Evolutionary conservation across 441 rosid species (phyloP).

Genomic region (Brassica balearica): DNA sequence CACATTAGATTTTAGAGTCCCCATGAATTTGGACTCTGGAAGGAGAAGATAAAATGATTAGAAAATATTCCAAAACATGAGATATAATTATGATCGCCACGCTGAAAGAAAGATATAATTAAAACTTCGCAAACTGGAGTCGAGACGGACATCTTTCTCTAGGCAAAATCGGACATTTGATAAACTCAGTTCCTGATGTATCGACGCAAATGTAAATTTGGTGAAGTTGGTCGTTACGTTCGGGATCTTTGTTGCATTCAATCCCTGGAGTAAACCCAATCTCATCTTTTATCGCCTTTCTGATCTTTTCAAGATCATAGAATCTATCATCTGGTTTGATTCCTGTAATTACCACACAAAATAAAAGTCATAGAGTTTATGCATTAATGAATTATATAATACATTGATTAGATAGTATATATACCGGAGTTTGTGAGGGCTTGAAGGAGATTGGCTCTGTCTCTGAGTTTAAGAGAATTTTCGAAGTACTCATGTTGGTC

Average conservation of each 20-base stretch:
- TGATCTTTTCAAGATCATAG: slow-evolving; percentile 44
- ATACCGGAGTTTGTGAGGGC: slow-evolving; percentile 53
- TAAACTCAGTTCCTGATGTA: slow-evolving; percentile 54
- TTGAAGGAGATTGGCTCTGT: slow-evolving; percentile 61
- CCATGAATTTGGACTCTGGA: neutral
- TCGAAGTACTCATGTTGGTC: slow-evolving; percentile 76
- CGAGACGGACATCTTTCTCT: slow-evolving; percentile 50
- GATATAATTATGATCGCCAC: neutral
- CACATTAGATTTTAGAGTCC: neutral
- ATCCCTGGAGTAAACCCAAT: slow-evolving; percentile 64
- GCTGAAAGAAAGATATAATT: slow-evolving; percentile 1
- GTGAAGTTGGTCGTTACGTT: slow-evolving; percentile 63
- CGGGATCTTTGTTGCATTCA: slow-evolving; percentile 61
- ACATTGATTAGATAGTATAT: neutral
- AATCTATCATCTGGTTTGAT: slow-evolving; percentile 48
- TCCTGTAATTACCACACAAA: slow-evolving; percentile 35
- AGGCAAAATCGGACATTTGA: slow-evolving; percentile 64
- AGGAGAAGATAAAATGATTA: neutral
- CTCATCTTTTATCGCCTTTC: slow-evolving; percentile 41
- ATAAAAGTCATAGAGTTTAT: neutral
- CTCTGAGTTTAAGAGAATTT: slow-evolving; percentile 57
- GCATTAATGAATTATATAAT: neutral
- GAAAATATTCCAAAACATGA: slow-evolving; percentile 3
- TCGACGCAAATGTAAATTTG: slow-evolving; percentile 73
- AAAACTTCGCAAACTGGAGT: slow-evolving; percentile 67